A percentile compares a stretch with the other conserved stretches of the same genome.
Conservation (phyloP, 1,284 basidiomycete species). For the Sporisorium sorghi region DNA sequence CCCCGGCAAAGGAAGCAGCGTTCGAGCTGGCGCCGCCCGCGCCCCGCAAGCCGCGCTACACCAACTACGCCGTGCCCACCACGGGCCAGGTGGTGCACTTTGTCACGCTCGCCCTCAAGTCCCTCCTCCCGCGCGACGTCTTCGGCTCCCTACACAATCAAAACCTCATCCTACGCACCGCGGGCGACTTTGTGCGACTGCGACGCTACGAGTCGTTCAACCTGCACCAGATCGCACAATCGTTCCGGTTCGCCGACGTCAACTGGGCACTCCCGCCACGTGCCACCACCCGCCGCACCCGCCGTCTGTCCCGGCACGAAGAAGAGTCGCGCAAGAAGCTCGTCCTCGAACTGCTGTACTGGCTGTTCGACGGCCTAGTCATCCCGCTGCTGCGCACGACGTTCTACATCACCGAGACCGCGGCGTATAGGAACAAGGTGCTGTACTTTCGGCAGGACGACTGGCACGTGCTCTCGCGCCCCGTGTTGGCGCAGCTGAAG, state of each 20-base stretch:
- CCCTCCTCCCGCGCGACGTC: slow-evolving; percentile 79
- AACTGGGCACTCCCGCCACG: slow-evolving; percentile 79
- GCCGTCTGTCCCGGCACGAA: slow-evolving; percentile 75
- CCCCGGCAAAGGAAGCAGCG: not conserved
- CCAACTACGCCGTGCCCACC: slow-evolving; percentile 78
- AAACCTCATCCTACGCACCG: slow-evolving; percentile 75
- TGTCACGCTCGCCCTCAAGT: slow-evolving; percentile 73
- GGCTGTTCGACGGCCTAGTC: slow-evolving; percentile 90
- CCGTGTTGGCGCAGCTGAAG: slow-evolving; percentile 82
- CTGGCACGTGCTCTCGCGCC: slow-evolving; percentile 83
- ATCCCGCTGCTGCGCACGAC: slow-evolving; percentile 85
- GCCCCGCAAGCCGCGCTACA: slow-evolving; percentile 78
- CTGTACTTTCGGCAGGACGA: slow-evolving; percentile 95
- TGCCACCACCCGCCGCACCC: slow-evolving; percentile 4
- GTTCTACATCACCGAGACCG: slow-evolving; percentile 94
- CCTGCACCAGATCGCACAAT: slow-evolving; percentile 83
- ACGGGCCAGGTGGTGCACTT: slow-evolving; percentile 73
- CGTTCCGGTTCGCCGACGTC: slow-evolving; percentile 80
- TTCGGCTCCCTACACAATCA: slow-evolving; percentile 84
- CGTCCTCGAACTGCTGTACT: slow-evolving; percentile 85
- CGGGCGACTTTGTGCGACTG: slow-evolving; percentile 78
- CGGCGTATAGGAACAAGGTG: slow-evolving; percentile 84
- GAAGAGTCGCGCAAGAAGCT: slow-evolving; percentile 80
- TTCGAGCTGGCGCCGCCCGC: slow-evolving; percentile 16
- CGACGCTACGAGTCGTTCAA: slow-evolving; percentile 84